These are phyloP conservation scores for Sparassis latifolia DNA, from an alignment of 1,284 basidiomycete genomes.

Conservation along the genomic window DNA sequence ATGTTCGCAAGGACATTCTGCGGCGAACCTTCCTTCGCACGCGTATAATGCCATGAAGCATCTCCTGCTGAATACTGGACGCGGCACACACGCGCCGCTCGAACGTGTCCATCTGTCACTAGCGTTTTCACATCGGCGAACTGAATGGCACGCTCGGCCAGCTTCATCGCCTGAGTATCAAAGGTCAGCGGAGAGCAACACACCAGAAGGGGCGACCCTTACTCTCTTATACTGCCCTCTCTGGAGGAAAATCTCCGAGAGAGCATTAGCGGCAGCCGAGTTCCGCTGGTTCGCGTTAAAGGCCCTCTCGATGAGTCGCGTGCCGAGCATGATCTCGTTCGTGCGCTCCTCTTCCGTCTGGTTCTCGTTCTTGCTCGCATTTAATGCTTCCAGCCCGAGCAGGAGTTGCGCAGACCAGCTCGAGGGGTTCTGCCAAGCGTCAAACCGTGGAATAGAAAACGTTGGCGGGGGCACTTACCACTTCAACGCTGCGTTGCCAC, in stretches of 20 bases:
- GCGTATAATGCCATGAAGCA: constrained; percentile 70
- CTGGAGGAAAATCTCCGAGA: constrained; percentile 69
- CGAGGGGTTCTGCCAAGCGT: constrained; percentile 55
- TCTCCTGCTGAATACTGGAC: constrained; percentile 53
- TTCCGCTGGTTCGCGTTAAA: constrained; percentile 75
- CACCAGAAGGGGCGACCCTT: constrained; percentile 4
- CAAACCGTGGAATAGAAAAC: not conserved
- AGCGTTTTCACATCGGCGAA: constrained; percentile 82
- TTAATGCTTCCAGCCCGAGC: constrained; percentile 79
- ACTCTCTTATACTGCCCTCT: constrained; percentile 57
- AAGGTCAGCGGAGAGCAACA: not conserved
- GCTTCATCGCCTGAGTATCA: constrained; percentile 66
- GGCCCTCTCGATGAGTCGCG: constrained; percentile 63
- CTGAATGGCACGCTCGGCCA: constrained; percentile 89
- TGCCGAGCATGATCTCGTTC: constrained; percentile 49
- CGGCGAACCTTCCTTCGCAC: constrained; percentile 46
- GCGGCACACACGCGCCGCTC: constrained; percentile 76
- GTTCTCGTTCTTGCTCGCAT: constrained; percentile 65
- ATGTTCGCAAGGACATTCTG: constrained; percentile 75
- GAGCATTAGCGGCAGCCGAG: constrained; percentile 71
- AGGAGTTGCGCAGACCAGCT: constrained; percentile 75
- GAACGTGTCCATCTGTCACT: constrained; percentile 73
- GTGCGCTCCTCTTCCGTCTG: constrained; percentile 55
- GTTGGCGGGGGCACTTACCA: constrained; percentile 44
- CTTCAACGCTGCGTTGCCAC: constrained; percentile 81